Evolutionary conservation across 495 filamentous ascomycete genomes (phyloP).

Genomic region (Xylaria venustula): DNA sequence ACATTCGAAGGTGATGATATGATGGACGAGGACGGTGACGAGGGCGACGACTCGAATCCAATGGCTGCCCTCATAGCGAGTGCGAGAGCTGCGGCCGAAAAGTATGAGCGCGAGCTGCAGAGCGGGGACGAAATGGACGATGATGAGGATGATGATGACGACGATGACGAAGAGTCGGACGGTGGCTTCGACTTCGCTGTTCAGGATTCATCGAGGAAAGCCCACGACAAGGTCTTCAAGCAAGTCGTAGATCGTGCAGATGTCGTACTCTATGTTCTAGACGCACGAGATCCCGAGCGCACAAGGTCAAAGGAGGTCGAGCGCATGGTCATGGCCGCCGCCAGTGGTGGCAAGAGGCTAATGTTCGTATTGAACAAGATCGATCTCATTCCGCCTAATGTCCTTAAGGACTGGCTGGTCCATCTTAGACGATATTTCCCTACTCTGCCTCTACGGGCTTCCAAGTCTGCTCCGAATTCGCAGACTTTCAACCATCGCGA

Average conservation of each 20-base stretch:
- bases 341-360: slow-evolving; percentile 77
- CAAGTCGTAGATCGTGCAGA: slow-evolving; percentile 86
- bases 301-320: slow-evolving; percentile 90
- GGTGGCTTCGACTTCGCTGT: slow-evolving; percentile 45
- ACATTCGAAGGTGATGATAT: slow-evolving; percentile 34
- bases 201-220: slow-evolving; percentile 63
- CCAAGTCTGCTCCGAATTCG: slow-evolving; percentile 77
- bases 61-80: slow-evolving; percentile 95
- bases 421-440: slow-evolving; percentile 91
- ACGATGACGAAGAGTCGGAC: slow-evolving; percentile 51
- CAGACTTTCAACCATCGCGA: slow-evolving; percentile 91
- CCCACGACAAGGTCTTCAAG: slow-evolving; percentile 96
- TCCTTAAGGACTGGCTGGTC: slow-evolving; percentile 79
- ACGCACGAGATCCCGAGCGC: slow-evolving; percentile 88
- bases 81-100: slow-evolving; percentile 76
- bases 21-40: slow-evolving; percentile 54
- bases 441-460: slow-evolving; percentile 86
- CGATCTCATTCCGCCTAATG: slow-evolving; percentile 79
- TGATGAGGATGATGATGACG: slow-evolving; percentile 58
- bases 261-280: slow-evolving; percentile 90
- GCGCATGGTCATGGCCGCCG: slow-evolving; percentile 81
- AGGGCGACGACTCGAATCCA: slow-evolving; percentile 55
- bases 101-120: slow-evolving; percentile 68
- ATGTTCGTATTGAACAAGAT: slow-evolving; percentile 98
- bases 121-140: slow-evolving; percentile 59